These are phyloP conservation scores for Parietaria judaica DNA, from an alignment of 306 rosid genomes.

Conservation along the genomic window DNA sequence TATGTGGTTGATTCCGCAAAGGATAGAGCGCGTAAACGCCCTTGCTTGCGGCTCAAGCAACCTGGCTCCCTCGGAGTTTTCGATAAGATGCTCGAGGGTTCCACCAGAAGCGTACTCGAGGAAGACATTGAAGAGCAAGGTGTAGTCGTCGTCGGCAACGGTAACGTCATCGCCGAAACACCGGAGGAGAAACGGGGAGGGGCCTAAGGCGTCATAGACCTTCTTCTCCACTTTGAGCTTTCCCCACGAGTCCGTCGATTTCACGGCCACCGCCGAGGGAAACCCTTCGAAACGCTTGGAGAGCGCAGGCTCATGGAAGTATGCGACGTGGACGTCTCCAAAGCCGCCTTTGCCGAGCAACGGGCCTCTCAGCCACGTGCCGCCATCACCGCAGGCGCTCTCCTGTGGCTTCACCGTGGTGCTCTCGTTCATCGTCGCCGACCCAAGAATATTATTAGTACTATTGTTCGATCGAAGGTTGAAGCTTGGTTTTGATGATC, in stretches of 20 bases:
- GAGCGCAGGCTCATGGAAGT: too few species aligned
- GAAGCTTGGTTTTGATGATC: too few species aligned
- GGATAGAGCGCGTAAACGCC: not conserved
- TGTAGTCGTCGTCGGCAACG: not conserved
- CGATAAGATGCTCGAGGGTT: not conserved
- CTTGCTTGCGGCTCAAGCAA: conserved; percentile 5
- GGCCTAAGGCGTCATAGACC: not conserved
- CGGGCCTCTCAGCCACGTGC: too few species aligned
- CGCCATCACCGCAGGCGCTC: too few species aligned
- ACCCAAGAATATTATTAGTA: too few species aligned
- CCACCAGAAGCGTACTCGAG: conserved; percentile 16
- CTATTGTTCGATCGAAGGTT: too few species aligned
- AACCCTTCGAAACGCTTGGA: too few species aligned
- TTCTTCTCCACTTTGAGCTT: conserved; percentile 3
- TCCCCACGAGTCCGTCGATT: not conserved
- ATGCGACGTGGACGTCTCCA: too few species aligned
- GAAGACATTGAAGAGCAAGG: not conserved
- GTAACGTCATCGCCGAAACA: conserved; percentile 12
- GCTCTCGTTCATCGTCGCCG: too few species aligned
- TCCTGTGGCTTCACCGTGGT: too few species aligned
- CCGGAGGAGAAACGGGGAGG: conserved; percentile 1
- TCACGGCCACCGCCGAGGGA: conserved; percentile 6
- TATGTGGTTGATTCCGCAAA: conserved; percentile 7
- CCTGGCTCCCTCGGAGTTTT: not conserved
- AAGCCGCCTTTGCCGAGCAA: too few species aligned